Conservation (phyloP, 2,329 filamentous ascomycete species). For the Fusarium staphyleae region DNA sequence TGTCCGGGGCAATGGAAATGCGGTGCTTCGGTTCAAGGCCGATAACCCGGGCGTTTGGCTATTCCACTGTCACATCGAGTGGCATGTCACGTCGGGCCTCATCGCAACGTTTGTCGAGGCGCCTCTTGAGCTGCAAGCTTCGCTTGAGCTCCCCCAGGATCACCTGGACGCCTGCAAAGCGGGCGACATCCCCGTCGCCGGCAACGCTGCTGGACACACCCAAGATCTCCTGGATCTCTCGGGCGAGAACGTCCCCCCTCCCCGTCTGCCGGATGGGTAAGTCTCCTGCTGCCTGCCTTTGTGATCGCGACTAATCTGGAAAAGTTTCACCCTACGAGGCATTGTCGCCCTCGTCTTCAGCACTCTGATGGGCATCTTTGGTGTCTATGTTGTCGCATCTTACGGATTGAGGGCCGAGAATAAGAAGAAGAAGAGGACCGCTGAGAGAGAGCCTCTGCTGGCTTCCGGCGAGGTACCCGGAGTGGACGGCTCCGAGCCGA, state of each 20-base stretch:
- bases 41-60: slow-evolving; percentile 75
- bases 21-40: slow-evolving; percentile 71
- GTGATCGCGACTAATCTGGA: slow-evolving; percentile 3
- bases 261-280: slow-evolving; percentile 67
- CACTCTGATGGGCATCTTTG: slow-evolving; percentile 70
- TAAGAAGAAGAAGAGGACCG: slow-evolving; percentile 22
- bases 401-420: slow-evolving; percentile 57
- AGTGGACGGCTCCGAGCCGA: background rate
- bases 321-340: slow-evolving; percentile 70
- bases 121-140: slow-evolving; percentile 67
- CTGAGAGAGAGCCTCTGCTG: slow-evolving; percentile 37
- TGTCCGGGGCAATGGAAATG: slow-evolving; percentile 69
- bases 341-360: slow-evolving; percentile 80
- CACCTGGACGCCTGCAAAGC: slow-evolving; percentile 66
- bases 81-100: slow-evolving; percentile 74
- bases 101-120: slow-evolving; percentile 70
- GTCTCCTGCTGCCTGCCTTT: slow-evolving; percentile 25
- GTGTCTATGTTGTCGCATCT: slow-evolving; percentile 70
- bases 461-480: slow-evolving; percentile 11
- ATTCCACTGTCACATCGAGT: slow-evolving; percentile 84
- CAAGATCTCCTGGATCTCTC: slow-evolving; percentile 67
- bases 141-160: slow-evolving; percentile 64
- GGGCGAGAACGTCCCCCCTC: slow-evolving; percentile 64
- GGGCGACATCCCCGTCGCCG: slow-evolving; percentile 57
- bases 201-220: slow-evolving; percentile 80